Conservation (phyloP, 106 monocot genomes). For the Dioscorea zingiberensis region DNA sequence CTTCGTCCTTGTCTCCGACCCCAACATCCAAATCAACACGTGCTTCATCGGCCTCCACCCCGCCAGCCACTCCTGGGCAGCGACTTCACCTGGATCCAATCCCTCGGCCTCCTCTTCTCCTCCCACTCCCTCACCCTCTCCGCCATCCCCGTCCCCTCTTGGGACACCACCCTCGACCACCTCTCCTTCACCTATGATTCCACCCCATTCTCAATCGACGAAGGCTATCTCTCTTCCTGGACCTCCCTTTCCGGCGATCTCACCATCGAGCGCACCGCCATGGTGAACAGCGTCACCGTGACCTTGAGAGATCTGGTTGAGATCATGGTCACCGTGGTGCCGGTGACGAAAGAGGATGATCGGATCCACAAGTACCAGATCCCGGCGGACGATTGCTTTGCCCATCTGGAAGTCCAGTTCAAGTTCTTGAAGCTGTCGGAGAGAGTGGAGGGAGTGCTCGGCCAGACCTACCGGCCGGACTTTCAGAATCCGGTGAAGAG, state of each 20-base stretch:
- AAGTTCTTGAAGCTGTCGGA: slow-evolving; percentile 24
- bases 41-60: slow-evolving; percentile 38
- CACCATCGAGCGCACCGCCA: slow-evolving; percentile 10
- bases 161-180: slow-evolving; percentile 17
- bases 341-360: slow-evolving; percentile 20
- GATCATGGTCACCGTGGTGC: slow-evolving; percentile 18
- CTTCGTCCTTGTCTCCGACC: slow-evolving; percentile 32
- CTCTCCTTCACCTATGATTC: slow-evolving; percentile 16
- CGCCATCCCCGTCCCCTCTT: slow-evolving; percentile 4
- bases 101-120: slow-evolving; percentile 20
- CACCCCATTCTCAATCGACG: slow-evolving; percentile 6
- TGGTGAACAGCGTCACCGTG: slow-evolving; percentile 15
- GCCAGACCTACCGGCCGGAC: slow-evolving; percentile 27
- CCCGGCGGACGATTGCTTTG: slow-evolving; percentile 21
- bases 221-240: slow-evolving; percentile 17
- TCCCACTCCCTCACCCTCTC: slow-evolving; percentile 22
- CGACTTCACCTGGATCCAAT: slow-evolving; percentile 37
- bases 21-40: slow-evolving; percentile 35
- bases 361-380: slow-evolving; percentile 21
- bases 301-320: slow-evolving; percentile 6
- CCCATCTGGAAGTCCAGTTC: slow-evolving; percentile 38
- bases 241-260: neutral
- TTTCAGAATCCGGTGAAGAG: slow-evolving; percentile 34
- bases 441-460: slow-evolving; percentile 29
- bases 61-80: slow-evolving; percentile 16